phyloP scores from a whole-genome alignment of 2,329 filamentous ascomycete genomes.

The Torrubiella hemipterigena region DNA sequence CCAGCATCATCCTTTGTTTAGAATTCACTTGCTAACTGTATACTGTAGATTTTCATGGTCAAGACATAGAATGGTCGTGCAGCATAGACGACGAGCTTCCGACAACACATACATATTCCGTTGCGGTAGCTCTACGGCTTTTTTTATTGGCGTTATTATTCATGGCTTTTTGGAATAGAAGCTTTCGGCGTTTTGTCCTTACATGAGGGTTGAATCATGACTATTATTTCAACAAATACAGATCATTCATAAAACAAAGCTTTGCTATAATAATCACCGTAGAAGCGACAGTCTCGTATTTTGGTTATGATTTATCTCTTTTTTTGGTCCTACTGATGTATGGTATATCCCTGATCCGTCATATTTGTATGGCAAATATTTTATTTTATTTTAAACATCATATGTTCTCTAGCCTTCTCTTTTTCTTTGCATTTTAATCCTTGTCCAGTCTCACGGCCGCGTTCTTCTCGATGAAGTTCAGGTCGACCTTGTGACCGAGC shows the following conservation, averaged over 20 bases:
- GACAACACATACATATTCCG: no score
- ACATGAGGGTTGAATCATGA: no score
- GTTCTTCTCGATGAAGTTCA: conserved; percentile 85
- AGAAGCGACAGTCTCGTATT: no score
- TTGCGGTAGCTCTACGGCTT: neutral
- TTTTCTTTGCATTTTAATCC: no score
- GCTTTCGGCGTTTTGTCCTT: no score
- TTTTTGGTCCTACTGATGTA: neutral
- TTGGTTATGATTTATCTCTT: conserved; percentile 1
- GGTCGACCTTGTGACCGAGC: conserved; percentile 88
- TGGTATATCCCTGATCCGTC: conserved; percentile 2
- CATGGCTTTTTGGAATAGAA: neutral
- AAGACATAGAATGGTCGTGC: conserved; percentile 25
- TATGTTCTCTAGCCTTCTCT: conserved; percentile 17
- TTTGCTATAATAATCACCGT: no score
- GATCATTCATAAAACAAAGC: no score
- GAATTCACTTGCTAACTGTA: conserved; percentile 1
- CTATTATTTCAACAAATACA: no score
- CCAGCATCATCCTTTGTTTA: conserved; percentile 9
- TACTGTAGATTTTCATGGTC: conserved; percentile 54
- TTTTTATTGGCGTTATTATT: neutral
- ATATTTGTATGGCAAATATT: conserved; percentile 3
- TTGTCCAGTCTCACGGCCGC: conserved; percentile 84
- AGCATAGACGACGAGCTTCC: no score
- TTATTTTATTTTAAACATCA: conserved; percentile 2